Evolutionary conservation across 2,329 filamentous ascomycete species (phyloP).

Genomic region (Nemania serpens): DNA sequence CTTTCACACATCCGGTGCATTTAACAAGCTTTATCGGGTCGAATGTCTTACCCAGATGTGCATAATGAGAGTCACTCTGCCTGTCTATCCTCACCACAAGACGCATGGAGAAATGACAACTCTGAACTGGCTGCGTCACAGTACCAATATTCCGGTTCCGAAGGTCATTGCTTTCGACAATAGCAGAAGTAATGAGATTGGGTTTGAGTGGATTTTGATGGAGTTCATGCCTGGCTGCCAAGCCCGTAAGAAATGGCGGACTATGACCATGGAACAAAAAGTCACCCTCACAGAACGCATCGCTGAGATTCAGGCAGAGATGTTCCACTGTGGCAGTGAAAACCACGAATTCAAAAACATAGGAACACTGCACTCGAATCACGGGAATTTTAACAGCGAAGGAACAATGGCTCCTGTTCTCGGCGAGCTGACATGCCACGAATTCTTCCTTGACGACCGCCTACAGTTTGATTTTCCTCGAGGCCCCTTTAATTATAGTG

Average conservation of each 20-base stretch:
- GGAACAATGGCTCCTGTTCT: not conserved
- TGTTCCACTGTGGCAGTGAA: not conserved
- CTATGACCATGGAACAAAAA: conserved; percentile 12
- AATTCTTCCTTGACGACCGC: conserved; percentile 10
- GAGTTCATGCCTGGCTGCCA: conserved; percentile 14
- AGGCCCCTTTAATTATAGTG: conserved; percentile 12
- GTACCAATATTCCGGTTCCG: conserved; percentile 10
- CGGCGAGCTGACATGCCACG: not conserved
- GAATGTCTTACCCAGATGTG: conserved; percentile 5
- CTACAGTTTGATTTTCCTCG: conserved; percentile 7
- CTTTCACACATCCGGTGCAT: conserved; percentile 4
- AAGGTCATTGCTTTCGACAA: conserved; percentile 16
- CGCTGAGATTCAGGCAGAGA: conserved; percentile 12
- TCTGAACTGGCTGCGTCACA: conserved; percentile 4
- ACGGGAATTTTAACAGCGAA: not conserved
- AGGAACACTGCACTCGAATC: conserved; percentile 6
- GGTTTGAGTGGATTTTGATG: conserved; percentile 19
- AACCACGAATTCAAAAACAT: conserved; percentile 1
- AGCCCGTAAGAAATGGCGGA: conserved; percentile 8
- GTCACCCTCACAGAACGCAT: conserved; percentile 2
- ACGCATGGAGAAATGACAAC: conserved; percentile 11
- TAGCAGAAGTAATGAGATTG: conserved; percentile 13
- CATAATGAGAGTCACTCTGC: conserved; percentile 15
- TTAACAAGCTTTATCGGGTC: conserved; percentile 20
- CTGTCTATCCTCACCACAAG: conserved; percentile 14